A percentile compares a stretch with the other conserved stretches of the same genome.
Evolutionary conservation across 345 rosid species (phyloP).

Genomic region (Ricinus communis): DNA sequence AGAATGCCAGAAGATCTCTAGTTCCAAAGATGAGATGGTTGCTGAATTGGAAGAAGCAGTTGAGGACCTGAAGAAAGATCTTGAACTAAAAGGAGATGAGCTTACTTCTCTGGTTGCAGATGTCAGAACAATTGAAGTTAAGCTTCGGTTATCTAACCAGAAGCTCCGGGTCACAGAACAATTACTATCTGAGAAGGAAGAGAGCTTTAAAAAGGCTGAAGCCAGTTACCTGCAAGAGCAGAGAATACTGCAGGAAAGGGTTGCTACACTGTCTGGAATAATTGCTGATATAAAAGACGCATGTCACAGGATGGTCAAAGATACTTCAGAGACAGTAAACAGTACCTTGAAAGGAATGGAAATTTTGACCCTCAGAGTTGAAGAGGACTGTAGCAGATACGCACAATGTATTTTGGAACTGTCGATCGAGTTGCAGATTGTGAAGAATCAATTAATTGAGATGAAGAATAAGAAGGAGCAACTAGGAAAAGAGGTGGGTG

Average conservation of each 20-base stretch:
- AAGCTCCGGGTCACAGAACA: slow-evolving; percentile 89
- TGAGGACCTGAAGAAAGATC: slow-evolving; percentile 63
- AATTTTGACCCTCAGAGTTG: slow-evolving; percentile 36
- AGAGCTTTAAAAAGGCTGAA: slow-evolving; percentile 55
- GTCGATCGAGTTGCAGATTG: slow-evolving; percentile 40
- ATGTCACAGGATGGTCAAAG: slow-evolving; percentile 42
- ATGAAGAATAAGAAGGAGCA: slow-evolving; percentile 39
- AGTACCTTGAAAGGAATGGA: slow-evolving; percentile 41
- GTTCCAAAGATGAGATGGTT: slow-evolving; percentile 44
- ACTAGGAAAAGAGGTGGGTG: slow-evolving; percentile 34
- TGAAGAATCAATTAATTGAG: slow-evolving; percentile 47
- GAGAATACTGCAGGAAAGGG: slow-evolving; percentile 54
- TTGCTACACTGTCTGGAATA: slow-evolving; percentile 32
- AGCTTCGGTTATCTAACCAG: slow-evolving; percentile 89
- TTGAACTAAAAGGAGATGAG: slow-evolving; percentile 85
- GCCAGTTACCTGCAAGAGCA: slow-evolving; percentile 61
- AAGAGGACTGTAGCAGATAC: slow-evolving; percentile 38
- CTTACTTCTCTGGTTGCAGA: slow-evolving; percentile 49
- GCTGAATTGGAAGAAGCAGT: slow-evolving; percentile 53
- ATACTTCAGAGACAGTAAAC: slow-evolving; percentile 43
- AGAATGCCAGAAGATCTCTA: slow-evolving; percentile 13
- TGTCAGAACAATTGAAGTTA: slow-evolving; percentile 62
- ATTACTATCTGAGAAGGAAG: slow-evolving; percentile 72
- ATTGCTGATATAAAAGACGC: slow-evolving; percentile 42
- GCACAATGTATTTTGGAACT: slow-evolving; percentile 41